phyloP scores from a whole-genome alignment of 176 grass and related monocot species.

The Chrysopogon serrulatus region DNA sequence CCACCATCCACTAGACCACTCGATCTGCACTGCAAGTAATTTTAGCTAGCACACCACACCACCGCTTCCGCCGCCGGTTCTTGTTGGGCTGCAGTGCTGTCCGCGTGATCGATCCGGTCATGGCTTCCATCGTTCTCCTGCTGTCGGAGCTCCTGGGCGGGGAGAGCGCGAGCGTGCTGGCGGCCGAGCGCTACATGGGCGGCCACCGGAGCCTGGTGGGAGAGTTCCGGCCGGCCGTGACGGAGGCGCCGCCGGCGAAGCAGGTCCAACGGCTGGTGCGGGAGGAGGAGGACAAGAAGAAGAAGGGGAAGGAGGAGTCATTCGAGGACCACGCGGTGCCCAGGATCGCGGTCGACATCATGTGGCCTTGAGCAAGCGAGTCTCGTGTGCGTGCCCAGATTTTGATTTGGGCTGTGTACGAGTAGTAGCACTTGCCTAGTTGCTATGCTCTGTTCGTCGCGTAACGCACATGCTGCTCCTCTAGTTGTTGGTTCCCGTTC shows the following conservation, averaged over 20 bases:
- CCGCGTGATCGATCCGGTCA: not conserved
- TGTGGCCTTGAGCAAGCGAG: constrained; percentile 31
- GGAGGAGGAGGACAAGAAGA: not conserved
- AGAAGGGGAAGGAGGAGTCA: not conserved
- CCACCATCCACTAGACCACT: not conserved
- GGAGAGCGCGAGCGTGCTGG: constrained; percentile 31
- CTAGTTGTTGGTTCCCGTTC: too few species aligned
- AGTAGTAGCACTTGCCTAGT: too few species aligned
- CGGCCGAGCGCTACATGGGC: constrained; percentile 34
- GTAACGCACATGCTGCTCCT: too few species aligned
- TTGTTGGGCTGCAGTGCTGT: not conserved
- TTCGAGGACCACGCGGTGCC: constrained; percentile 29
- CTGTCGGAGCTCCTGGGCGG: constrained; percentile 49
- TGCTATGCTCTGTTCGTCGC: too few species aligned
- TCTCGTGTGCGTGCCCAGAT: not conserved
- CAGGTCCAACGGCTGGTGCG: not conserved
- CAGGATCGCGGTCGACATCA: constrained; percentile 33
- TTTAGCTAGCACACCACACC: not conserved
- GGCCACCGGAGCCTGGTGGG: constrained; percentile 21
- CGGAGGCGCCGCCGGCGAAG: not conserved
- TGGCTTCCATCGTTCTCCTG: constrained; percentile 50
- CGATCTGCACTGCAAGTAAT: not conserved
- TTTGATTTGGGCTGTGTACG: not conserved
- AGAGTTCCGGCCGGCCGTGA: constrained; percentile 23
- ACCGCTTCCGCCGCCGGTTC: not conserved